phyloP scores from a whole-genome alignment of 1,139 yeast species.

The Saccharomyces hybrid region DNA sequence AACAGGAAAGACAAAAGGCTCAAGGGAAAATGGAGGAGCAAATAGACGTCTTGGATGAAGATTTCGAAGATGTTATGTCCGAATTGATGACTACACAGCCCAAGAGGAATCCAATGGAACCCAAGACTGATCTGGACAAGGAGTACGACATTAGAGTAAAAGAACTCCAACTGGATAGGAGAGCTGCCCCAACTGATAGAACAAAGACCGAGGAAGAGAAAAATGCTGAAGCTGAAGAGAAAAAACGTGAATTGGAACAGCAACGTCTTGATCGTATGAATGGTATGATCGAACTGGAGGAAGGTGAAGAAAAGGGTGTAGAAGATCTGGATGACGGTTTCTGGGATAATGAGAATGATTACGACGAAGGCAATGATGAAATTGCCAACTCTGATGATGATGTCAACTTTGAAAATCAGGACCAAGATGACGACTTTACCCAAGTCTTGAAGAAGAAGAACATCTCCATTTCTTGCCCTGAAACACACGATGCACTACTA shows the following conservation, averaged over 20 bases:
- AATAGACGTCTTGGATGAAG: slow-evolving; percentile 69
- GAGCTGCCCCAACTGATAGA: slow-evolving; percentile 94
- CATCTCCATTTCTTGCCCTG: slow-evolving; percentile 45
- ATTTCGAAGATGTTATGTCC: slow-evolving; percentile 68
- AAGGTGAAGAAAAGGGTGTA: slow-evolving; percentile 48
- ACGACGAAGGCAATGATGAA: slow-evolving; percentile 31
- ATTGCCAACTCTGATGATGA: slow-evolving; percentile 32
- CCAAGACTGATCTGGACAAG: slow-evolving; percentile 23
- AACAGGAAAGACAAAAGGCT: slow-evolving; percentile 76
- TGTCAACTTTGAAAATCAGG: slow-evolving; percentile 17
- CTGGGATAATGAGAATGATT: slow-evolving; percentile 47
- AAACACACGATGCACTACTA: slow-evolving; percentile 45
- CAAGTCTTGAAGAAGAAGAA: slow-evolving; percentile 3
- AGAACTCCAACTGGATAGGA: slow-evolving; percentile 71
- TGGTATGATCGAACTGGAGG: slow-evolving; percentile 45
- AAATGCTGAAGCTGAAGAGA: slow-evolving; percentile 57
- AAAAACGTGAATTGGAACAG: slow-evolving; percentile 60
- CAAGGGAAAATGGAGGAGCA: slow-evolving; percentile 64
- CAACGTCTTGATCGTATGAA: slow-evolving; percentile 81
- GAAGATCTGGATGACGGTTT: slow-evolving; percentile 60
- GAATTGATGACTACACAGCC: slow-evolving; percentile 39
- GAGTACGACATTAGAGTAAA: slow-evolving; percentile 69
- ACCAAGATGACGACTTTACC: slow-evolving; percentile 6
- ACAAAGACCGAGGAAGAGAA: slow-evolving; percentile 89
- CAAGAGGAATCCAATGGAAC: slow-evolving; percentile 12